Evolutionary conservation across 352 stramenopile species (phyloP).

Genomic region (Saprolegnia diclina): DNA sequence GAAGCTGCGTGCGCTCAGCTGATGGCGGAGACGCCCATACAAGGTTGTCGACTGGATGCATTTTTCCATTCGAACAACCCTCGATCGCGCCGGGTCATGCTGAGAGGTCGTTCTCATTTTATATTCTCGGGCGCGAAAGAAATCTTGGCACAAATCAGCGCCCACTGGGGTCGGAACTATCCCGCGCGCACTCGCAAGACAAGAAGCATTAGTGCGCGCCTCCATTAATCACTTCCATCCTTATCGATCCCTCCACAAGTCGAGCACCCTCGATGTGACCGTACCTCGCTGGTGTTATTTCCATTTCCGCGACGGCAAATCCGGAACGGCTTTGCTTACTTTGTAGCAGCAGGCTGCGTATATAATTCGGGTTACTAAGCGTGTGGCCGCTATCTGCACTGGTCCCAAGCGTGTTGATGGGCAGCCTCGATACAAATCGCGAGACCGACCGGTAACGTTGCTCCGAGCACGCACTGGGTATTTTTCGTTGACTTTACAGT

Average conservation of each 20-base stretch:
- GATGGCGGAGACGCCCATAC: no score
- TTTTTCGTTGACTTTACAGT: constrained; percentile 1
- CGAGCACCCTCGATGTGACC: not conserved
- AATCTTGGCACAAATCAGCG: no score
- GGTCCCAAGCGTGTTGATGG: not conserved
- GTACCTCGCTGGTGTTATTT: not conserved
- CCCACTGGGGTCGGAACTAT: no score
- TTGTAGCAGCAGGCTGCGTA: not conserved
- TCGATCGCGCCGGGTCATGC: no score
- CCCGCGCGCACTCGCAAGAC: no score
- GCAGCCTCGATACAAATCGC: not conserved
- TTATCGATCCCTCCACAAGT: not conserved
- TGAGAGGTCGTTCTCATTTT: no score
- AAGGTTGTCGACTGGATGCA: no score
- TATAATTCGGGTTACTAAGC: not conserved
- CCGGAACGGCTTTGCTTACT: not conserved
- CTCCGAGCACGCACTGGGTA: not conserved
- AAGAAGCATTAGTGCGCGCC: no score
- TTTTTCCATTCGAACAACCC: no score
- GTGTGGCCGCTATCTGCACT: not conserved
- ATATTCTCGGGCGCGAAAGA: no score
- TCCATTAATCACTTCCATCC: not conserved
- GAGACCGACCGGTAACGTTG: not conserved
- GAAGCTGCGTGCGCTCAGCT: no score
- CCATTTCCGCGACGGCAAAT: not conserved